Base-by-base conservation (phyloP, 352 stramenopile species). In the Pythium aphanidermatum region DNA sequence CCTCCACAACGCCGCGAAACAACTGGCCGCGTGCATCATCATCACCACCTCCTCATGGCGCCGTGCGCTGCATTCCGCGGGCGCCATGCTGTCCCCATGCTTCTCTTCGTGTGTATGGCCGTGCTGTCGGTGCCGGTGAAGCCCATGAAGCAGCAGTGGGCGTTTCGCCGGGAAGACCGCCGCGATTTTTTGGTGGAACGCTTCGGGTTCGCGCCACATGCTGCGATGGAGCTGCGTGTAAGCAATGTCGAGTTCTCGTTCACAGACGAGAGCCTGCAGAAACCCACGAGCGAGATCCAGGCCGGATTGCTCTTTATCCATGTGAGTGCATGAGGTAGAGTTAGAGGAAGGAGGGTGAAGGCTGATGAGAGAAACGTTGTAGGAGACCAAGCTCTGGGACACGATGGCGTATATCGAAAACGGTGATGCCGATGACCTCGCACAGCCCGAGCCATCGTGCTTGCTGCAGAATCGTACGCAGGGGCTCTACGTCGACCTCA, bases 181-280 rank as follows among this genome's bases (percentile, higher is more conserved):
- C 42, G 56, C 27, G 61, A 92, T 36, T 97, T 96, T 60, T 62
- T 92, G 33, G 75, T 97, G 33, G 88, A 97, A 59, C 83, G 80
- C 59, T 97, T 97, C 51, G 87, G 85, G 29, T 95, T 97, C 32
- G 61, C 71, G 7, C 55, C 62, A 5, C 44, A 51, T 10, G 86
- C 85, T 5, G 55, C 61, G 30, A 72, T 96, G 57, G 66, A 94
- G 46, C 50, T 96, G 23, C 65, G 53, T n/a, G 70, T 96, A 16
- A 59, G 51, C 4, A 60, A 69, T 55, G 85, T 95, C 11, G 42
- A 32, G 13, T 50, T 65, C 31, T 38, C 50, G 2, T 55, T 52
- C 24, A 56, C 37, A 19, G 36, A 50, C n/a, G 24, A 30, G 14
- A 42, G 25, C 2, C 28, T 20, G 19, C n/a, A 10, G 1, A 49